Percentiles rank a stretch among this genome's conserved stretches.
These are phyloP conservation scores for Stromatinia cepivora DNA, from an alignment of 2,329 filamentous ascomycete genomes.

Conservation along the genomic window DNA sequence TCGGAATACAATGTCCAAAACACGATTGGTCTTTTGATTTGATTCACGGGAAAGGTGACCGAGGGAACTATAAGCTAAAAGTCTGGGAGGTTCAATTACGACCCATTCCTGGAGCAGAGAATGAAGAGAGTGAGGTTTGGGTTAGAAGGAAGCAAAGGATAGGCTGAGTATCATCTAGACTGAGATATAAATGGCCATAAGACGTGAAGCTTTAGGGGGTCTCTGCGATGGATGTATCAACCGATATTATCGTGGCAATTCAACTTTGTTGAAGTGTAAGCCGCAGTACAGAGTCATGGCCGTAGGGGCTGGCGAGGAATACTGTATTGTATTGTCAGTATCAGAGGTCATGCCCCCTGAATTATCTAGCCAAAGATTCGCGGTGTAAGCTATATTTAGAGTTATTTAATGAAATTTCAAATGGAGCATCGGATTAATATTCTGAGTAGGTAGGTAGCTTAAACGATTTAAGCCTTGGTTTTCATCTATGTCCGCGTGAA, in stretches of 20 bases:
- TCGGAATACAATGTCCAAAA: constrained; percentile 66
- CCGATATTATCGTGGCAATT: not conserved
- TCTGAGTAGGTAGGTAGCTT: too few species aligned
- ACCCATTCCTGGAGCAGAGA: constrained; percentile 21
- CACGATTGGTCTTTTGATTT: constrained; percentile 73
- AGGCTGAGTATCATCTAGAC: constrained; percentile 28
- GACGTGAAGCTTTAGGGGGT: not conserved
- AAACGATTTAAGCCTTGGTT: not conserved
- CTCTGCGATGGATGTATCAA: not conserved
- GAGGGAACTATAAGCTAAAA: constrained; percentile 60
- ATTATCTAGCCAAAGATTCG: too few species aligned
- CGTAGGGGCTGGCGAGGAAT: too few species aligned
- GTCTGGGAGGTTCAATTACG: constrained; percentile 65
- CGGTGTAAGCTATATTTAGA: not conserved
- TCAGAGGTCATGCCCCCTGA: too few species aligned
- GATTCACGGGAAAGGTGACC: constrained; percentile 61
- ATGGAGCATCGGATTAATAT: not conserved
- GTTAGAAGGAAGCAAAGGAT: constrained; percentile 32
- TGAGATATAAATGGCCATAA: not conserved
- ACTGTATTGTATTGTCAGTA: too few species aligned
- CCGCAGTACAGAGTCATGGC: not conserved
- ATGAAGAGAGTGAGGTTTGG: constrained; percentile 29
- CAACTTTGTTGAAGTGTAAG: not conserved
- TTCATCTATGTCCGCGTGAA: not conserved
- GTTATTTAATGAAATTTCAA: not conserved